A percentile compares a stretch with the other conserved stretches of the same genome.
Conservation (phyloP, 2,329 filamentous ascomycete genomes). For the Penicillium sp. region DNA sequence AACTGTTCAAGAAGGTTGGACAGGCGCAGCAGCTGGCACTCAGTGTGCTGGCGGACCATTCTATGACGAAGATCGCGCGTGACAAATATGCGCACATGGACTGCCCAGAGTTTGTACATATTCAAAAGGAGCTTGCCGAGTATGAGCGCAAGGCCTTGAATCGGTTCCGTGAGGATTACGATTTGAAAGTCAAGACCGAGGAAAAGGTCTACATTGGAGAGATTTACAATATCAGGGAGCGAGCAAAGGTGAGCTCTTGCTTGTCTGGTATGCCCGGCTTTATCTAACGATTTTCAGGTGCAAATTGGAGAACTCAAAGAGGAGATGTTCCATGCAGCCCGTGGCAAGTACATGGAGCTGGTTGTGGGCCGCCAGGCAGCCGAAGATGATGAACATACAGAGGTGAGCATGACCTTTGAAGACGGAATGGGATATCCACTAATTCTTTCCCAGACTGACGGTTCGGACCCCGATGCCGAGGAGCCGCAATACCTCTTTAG, state of each 20-base stretch:
- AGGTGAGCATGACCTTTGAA: slow-evolving; percentile 12
- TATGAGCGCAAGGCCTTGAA: slow-evolving; percentile 26
- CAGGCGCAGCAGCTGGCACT: slow-evolving; percentile 40
- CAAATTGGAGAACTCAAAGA: slow-evolving; percentile 13
- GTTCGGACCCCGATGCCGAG: slow-evolving; percentile 29
- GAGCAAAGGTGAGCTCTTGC: slow-evolving; percentile 28
- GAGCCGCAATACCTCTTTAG: slow-evolving; percentile 23
- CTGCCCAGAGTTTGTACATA: slow-evolving; percentile 36
- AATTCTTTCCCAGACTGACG: slow-evolving; percentile 23
- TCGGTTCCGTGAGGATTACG: slow-evolving; percentile 30
- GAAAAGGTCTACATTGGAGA: slow-evolving; percentile 29
- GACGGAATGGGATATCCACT: neutral
- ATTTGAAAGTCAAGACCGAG: slow-evolving; percentile 29
- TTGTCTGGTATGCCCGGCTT: neutral
- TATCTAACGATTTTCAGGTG: slow-evolving; percentile 8
- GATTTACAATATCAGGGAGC: slow-evolving; percentile 30
- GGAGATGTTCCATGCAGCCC: slow-evolving; percentile 16
- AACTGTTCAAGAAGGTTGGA: slow-evolving; percentile 40
- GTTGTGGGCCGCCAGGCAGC: slow-evolving; percentile 16
- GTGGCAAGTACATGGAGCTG: slow-evolving; percentile 19
- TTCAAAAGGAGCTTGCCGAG: slow-evolving; percentile 30
- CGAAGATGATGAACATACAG: slow-evolving; percentile 25
- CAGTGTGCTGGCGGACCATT: slow-evolving; percentile 36
- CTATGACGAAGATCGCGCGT: slow-evolving; percentile 36
- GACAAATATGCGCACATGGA: slow-evolving; percentile 41